phyloP scores from a whole-genome alignment of 176 grass and related monocot species.

The Guadua angustifolia region DNA sequence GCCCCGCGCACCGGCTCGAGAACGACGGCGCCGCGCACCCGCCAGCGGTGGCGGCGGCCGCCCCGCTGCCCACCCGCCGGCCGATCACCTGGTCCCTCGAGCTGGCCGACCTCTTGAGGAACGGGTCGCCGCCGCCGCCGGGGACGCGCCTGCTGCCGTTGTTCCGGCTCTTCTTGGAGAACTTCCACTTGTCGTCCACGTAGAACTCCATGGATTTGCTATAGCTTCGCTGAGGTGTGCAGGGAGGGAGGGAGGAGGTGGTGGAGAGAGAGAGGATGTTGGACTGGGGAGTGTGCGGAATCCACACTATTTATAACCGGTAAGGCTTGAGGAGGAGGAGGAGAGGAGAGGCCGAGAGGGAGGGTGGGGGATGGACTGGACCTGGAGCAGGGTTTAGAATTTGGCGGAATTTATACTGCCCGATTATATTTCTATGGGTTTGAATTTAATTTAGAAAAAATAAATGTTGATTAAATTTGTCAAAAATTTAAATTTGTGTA shows the following conservation, averaged over 20 bases:
- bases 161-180: conserved; percentile 84
- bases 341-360: not conserved
- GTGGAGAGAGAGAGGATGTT: not conserved
- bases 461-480: no score
- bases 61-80: not conserved
- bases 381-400: not conserved
- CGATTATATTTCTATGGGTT: no score
- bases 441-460: no score
- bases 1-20: conserved; percentile 74
- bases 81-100: conserved; percentile 58
- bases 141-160: conserved; percentile 68
- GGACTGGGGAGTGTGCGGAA: conserved; percentile 39
- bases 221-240: not conserved
- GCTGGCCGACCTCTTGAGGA: conserved; percentile 69
- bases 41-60: not conserved
- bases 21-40: conserved; percentile 56
- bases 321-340: not conserved
- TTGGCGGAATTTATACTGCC: no score
- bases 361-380: conserved; percentile 14
- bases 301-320: conserved; percentile 62
- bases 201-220: conserved; percentile 65
- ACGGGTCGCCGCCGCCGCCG: conserved; percentile 27
- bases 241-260: not conserved
- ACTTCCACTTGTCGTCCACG: conserved; percentile 96
- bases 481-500: no score